These are phyloP conservation scores for Beauveria varroae DNA, from an alignment of 2,329 filamentous ascomycete species.

Conservation along the genomic window DNA sequence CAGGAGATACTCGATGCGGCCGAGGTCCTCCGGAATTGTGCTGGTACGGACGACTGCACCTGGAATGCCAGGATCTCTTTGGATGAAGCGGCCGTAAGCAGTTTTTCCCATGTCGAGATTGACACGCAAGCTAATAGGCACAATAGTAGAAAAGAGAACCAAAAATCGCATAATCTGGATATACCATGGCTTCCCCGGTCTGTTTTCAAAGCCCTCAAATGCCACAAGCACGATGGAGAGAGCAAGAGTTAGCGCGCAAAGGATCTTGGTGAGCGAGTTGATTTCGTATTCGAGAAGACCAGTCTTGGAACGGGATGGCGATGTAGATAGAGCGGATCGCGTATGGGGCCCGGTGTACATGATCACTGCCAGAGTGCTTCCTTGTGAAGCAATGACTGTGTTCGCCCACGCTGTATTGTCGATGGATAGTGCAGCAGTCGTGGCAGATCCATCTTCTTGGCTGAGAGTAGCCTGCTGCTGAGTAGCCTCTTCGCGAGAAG, in stretches of 20 bases:
- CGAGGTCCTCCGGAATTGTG: conserved; percentile 94
- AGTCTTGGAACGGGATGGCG: conserved; percentile 85
- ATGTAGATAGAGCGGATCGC: conserved; percentile 85
- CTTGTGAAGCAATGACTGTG: conserved; percentile 90
- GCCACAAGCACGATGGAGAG: conserved; percentile 85
- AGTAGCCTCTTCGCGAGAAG: conserved; percentile 43
- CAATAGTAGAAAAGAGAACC: conserved; percentile 97
- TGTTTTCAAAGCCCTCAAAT: conserved; percentile 69
- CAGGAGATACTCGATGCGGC: conserved; percentile 89
- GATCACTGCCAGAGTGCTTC: conserved; percentile 78
- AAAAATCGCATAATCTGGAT: conserved; percentile 97
- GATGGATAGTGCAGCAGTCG: conserved; percentile 72
- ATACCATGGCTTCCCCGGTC: conserved; percentile 71
- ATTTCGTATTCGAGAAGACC: conserved; percentile 93
- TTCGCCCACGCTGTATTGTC: conserved; percentile 99
- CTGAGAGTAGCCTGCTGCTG: conserved; percentile 30
- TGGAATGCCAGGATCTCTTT: conserved; percentile 80
- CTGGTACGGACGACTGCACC: conserved; percentile 92
- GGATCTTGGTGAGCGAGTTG: conserved; percentile 92
- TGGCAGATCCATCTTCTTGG: conserved; percentile 29
- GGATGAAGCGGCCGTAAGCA: conserved; percentile 92
- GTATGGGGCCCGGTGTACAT: conserved; percentile 95
- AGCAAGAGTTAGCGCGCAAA: conserved; percentile 80
- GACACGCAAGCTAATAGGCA: conserved; percentile 91
- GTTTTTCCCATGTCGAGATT: conserved; percentile 97